Conservation (phyloP, 108 stramenopile species). For the Cyclotella distinguenda region DNA sequence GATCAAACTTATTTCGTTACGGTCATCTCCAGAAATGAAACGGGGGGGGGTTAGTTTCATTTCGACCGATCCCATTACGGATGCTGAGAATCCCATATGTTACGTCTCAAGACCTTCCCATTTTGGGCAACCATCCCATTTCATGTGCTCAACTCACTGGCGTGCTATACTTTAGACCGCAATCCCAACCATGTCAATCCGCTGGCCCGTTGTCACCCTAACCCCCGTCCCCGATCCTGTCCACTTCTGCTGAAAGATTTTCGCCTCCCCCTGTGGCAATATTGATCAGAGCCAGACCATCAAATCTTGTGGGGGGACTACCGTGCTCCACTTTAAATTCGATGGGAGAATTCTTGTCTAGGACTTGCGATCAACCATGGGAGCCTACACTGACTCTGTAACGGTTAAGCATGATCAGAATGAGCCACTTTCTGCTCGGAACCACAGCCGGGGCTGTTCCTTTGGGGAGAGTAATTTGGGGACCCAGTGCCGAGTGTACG, state of each 20-base stretch:
- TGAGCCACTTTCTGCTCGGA: conserved; percentile 98
- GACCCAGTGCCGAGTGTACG: conserved; percentile 96
- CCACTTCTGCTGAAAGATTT: conserved; percentile 78
- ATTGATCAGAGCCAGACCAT: conserved; percentile 74
- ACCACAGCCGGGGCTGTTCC: conserved; percentile 99
- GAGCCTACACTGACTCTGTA: conserved; percentile 94
- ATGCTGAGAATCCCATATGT: too few species aligned
- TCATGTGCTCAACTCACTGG: too few species aligned
- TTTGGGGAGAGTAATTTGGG: conserved; percentile 99
- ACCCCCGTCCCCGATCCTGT: conserved; percentile 85
- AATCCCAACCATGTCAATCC: too few species aligned
- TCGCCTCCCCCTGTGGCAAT: conserved; percentile 85
- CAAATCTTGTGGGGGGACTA: conserved; percentile 97
- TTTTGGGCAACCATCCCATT: too few species aligned
- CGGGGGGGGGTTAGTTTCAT: too few species aligned
- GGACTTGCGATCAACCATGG: conserved; percentile 98
- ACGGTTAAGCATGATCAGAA: conserved; percentile 99
- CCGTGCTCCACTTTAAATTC: conserved; percentile 99
- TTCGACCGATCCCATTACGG: too few species aligned
- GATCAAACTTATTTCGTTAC: too few species aligned
- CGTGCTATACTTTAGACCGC: too few species aligned
- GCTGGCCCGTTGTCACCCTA: too few species aligned
- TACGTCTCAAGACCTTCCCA: too few species aligned
- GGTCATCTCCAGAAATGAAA: too few species aligned
- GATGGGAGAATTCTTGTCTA: conserved; percentile 91